phyloP scores from a whole-genome alignment of 257 asterid genomes.

The Orobanche coerulescens region DNA sequence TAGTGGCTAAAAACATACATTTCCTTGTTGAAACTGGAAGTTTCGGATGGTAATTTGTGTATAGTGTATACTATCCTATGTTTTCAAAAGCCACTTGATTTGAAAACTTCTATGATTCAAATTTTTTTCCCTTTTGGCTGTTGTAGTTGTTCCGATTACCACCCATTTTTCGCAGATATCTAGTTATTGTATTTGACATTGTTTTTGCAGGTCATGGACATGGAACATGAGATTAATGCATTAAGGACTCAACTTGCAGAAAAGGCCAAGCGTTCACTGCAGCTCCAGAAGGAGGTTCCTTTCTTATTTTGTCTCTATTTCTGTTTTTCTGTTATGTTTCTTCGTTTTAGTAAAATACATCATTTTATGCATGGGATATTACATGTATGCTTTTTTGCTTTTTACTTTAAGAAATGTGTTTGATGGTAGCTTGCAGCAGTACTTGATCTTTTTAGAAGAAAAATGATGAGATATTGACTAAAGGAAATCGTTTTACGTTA shows the following conservation, averaged over 20 bases:
- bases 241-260: constrained; percentile 72
- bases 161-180: not conserved
- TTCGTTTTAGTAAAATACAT: not conserved
- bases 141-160: constrained; percentile 2
- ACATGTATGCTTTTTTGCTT: not conserved
- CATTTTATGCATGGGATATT: not conserved
- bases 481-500: no score
- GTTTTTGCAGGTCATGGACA: constrained; percentile 87
- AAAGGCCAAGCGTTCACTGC: constrained; percentile 35
- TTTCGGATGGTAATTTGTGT: not conserved
- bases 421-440: no score
- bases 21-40: no score
- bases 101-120: not conserved
- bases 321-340: constrained; percentile 4
- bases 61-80: no score
- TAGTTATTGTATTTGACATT: not conserved
- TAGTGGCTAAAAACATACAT: no score
- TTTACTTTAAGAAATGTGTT: no score
- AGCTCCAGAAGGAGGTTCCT: constrained; percentile 47
- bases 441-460: no score
- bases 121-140: not conserved
- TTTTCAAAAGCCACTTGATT: not conserved
- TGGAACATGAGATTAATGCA: constrained; percentile 96
- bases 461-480: no score
- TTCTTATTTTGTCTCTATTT: constrained; percentile 12